Evolutionary conservation across 192 early-diverging fungal genomes (phyloP).

Genomic region (Backusella mclennaniae): DNA sequence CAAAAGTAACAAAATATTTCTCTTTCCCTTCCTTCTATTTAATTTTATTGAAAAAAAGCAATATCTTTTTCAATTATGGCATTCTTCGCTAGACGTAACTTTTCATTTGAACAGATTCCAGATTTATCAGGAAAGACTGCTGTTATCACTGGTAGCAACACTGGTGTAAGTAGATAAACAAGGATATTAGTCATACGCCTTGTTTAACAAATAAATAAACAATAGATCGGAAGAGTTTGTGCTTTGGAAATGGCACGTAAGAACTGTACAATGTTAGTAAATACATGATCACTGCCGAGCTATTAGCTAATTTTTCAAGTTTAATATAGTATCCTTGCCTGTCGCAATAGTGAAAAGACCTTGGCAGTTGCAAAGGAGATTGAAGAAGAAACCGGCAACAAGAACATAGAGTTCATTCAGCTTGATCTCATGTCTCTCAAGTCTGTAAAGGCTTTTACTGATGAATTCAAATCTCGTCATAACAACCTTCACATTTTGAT

Average conservation of each 20-base stretch:
- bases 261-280: constrained; percentile 25
- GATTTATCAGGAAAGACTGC: constrained; percentile 40
- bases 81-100: background rate
- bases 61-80: background rate
- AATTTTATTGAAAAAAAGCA: background rate
- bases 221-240: constrained; percentile 27
- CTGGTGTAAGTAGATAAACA: constrained; percentile 33
- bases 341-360: constrained; percentile 15
- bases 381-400: constrained; percentile 15
- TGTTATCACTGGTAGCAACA: constrained; percentile 48
- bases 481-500: constrained; percentile 47
- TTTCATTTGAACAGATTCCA: constrained; percentile 26
- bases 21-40: background rate
- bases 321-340: constrained; percentile 10
- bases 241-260: constrained; percentile 28
- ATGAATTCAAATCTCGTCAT: constrained; percentile 34
- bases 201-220: background rate
- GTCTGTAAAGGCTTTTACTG: constrained; percentile 38
- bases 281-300: background rate
- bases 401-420: constrained; percentile 22
- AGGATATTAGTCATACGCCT: background rate
- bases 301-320: background rate
- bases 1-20: background rate
- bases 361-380: constrained; percentile 19
- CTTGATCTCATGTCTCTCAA: constrained; percentile 32